Evolutionary conservation across 75 land plant species (phyloP).

Genomic region (Picea sitchensis): DNA sequence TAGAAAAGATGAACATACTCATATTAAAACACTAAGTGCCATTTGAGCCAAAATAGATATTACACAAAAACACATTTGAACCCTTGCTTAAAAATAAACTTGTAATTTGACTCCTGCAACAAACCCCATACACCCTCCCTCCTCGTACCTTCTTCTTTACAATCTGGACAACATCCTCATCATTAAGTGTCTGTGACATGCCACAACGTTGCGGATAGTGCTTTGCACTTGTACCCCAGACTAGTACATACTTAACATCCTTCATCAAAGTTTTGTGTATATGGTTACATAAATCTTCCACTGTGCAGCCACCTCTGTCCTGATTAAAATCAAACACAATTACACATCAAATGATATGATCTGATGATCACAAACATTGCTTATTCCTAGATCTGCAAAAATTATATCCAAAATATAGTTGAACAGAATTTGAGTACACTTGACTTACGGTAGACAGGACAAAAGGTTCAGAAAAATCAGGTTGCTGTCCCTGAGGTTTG

Average conservation of each 20-base stretch:
- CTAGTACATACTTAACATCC: slow-evolving; percentile 93
- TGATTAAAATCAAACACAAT: slow-evolving; percentile 15
- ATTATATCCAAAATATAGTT: background rate
- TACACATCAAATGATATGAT: background rate
- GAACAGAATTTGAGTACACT: background rate
- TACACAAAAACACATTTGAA: background rate
- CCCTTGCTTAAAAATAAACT: background rate
- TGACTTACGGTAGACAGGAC: slow-evolving; percentile 84
- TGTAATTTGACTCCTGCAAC: background rate
- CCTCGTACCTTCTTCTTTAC: slow-evolving; percentile 90
- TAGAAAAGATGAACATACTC: background rate
- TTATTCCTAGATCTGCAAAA: background rate
- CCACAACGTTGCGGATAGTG: slow-evolving; percentile 99
- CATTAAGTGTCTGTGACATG: slow-evolving; percentile 64
- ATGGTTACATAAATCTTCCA: slow-evolving; percentile 98
- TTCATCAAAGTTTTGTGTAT: slow-evolving; percentile 82
- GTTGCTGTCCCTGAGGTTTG: slow-evolving; percentile 99
- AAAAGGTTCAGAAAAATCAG: slow-evolving; percentile 93
- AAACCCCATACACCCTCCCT: background rate
- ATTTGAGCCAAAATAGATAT: background rate
- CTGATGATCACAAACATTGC: background rate
- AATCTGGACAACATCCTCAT: slow-evolving; percentile 98
- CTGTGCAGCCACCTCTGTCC: slow-evolving; percentile 97
- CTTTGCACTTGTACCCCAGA: slow-evolving; percentile 96
- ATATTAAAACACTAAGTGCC: background rate